A percentile compares a stretch with the other conserved stretches of the same genome.
These are phyloP conservation scores for Climacium dendroides DNA, from an alignment of 225 moss, liverwort and hornwort genomes.

Conservation along the genomic window DNA sequence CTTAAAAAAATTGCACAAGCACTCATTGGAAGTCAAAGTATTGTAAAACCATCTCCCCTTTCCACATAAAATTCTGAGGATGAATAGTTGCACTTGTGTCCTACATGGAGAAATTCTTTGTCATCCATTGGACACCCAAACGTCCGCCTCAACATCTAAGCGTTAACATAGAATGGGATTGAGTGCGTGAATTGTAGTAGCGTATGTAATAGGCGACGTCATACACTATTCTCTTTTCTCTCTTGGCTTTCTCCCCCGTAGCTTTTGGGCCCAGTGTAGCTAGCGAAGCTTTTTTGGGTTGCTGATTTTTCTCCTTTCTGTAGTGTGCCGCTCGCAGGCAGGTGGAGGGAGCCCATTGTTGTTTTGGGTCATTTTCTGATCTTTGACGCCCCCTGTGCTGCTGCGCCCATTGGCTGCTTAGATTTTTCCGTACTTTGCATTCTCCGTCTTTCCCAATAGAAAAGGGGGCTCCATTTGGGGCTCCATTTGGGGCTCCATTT, in stretches of 20 bases:
- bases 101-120: no score
- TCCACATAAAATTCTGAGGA: no score
- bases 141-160: no score
- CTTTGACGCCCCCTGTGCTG: neutral
- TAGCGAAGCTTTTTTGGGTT: neutral
- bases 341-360: neutral
- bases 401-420: neutral
- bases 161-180: neutral
- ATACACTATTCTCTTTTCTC: neutral
- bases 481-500: no score
- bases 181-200: neutral
- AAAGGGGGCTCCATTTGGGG: no score
- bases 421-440: neutral
- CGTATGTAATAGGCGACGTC: neutral
- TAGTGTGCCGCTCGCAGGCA: rapidly evolving
- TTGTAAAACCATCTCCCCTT: no score
- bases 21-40: no score
- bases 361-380: neutral
- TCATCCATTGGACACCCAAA: no score
- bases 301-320: neutral
- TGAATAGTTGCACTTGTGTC: no score
- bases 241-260: rapidly evolving
- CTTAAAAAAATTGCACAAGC: no score
- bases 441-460: neutral
- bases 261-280: no score